Evolutionary conservation across 768 basidiomycete genomes (phyloP), one percentile per base, ranked within the genome.

Genomic region (Coprinopsis sp.): DNA sequence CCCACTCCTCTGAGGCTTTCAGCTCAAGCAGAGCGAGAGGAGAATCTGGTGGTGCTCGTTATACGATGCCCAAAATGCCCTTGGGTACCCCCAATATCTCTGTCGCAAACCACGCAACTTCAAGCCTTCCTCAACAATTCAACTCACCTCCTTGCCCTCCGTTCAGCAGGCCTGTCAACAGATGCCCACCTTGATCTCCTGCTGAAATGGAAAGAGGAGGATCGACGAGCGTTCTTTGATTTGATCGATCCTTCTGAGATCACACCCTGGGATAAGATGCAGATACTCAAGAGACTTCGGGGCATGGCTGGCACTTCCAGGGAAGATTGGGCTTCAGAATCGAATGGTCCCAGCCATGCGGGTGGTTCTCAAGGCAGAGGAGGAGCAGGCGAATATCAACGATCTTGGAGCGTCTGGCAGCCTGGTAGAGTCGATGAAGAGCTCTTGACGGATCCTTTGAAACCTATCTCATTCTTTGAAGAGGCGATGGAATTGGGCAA

Each of bases 121-220:
- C 42, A 31, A 28, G 24, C 23, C 1, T 37, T 47, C 28, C 29
- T 50, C 21, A 31, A 16, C 31, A 23, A 50, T n/a, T 36, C 48
- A 19, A 19, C 28, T 1, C 39, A 37, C 13, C 19, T 53, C 3
- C 12, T 21, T 27, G 27, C 28, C 10, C 27, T 58, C 13, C 46
- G 46, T 4, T 19, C 16, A 12, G 22, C 49, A 8, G 58, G 58
- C 33, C 40, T 58, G 12, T 27, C 13, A 22, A 44, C 51, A 33
- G 58, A 58, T 28, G 49, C 51, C 18, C 58, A 58, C 31, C 23
- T 58, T 3, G 42, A 51, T 3, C 12, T 51, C 29, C 33, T 61
- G 2, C 50, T 44, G 18, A 6, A 27, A 2, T 40, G 53, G 29
- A 37, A 50, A 14, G 27, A 43, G 3, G 37, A 28, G 11, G 33